Base-by-base conservation (phyloP, 441 rosid species). In the Erysimum cheiri region DNA sequence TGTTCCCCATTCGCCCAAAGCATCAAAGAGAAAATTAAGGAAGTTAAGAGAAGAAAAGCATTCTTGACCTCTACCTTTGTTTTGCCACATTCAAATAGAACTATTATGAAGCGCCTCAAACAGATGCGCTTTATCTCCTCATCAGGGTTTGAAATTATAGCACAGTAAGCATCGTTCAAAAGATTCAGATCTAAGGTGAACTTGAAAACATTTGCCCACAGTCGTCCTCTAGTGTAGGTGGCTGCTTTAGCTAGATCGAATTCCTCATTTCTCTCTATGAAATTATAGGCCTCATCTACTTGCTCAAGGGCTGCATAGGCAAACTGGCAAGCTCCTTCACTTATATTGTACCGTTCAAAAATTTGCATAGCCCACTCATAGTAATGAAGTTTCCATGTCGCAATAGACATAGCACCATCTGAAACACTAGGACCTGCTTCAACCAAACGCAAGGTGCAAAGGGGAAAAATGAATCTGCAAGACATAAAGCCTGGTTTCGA, bases 281-380 rank as follows among this genome's bases (percentile, higher is more conserved):
- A 78, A 69, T 62, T 61, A 67, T 82, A 80, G 80, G 91, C 92
- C 78, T 93, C 98, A 68, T 96, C 98, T 72, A 93, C 98, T 86
- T 93, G 97, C 89, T 96, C 99, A 75, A 96, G 93, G 74, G 97
- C 98, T 55, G 98, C 98, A 71, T 88, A 91, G 53, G 98, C 96
- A 91, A 96, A 96, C 80, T 89, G 97, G 74, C 82, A 88, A 81
- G 97, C 96, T 73, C 98, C 99, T 78, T 89, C 96, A 70, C 88
- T 86, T 66, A 91, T 77, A 82, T 82, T 82, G 84, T 91, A 88
- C 80, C 85, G 98, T 87, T 96, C 98, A 76, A 96, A 96, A 55
- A 87, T 83, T 75, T 89, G 99, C 99, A 96, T 96, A 46, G 85
- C 97, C 99, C 99, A 96, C 73, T 96, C 92, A 78, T 88, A 96